These are phyloP conservation scores for Vaccinium myrtillus DNA, from an alignment of 148 eudicot genomes.

Conservation along the genomic window DNA sequence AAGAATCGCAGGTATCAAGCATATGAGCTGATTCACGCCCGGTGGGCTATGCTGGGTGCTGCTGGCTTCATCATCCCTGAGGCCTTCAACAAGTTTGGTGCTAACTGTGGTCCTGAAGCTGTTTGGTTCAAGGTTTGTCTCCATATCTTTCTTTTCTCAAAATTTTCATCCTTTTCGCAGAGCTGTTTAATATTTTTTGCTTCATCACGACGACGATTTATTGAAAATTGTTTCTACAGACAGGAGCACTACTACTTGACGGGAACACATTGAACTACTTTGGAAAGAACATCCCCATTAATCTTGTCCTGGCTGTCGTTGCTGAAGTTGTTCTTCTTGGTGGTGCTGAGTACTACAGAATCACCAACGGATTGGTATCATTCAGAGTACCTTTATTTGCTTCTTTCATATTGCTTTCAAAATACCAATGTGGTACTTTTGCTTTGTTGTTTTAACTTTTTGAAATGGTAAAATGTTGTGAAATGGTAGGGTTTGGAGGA, in stretches of 20 bases:
- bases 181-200: neutral
- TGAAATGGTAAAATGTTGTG: neutral
- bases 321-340: conserved; percentile 95
- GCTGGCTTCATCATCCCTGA: conserved; percentile 95
- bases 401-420: neutral
- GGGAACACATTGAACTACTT: conserved; percentile 97
- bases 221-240: conserved; percentile 39
- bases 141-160: neutral
- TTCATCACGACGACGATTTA: neutral
- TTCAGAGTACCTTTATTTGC: neutral
- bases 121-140: conserved; percentile 92
- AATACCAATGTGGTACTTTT: neutral
- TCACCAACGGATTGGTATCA: conserved; percentile 84
- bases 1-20: conserved; percentile 69
- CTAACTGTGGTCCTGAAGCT: conserved; percentile 99
- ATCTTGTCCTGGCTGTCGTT: conserved; percentile 65
- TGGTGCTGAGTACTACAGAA: conserved; percentile 98
- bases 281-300: conserved; percentile 91
- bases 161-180: neutral
- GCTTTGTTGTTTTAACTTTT: neutral
- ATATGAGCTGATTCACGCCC: conserved; percentile 81
- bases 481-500: conserved; percentile 65
- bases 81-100: conserved; percentile 97
- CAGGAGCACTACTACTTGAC: conserved; percentile 89
- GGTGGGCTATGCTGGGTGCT: conserved; percentile 99